Percentiles rank a stretch among this genome's conserved stretches.
phyloP scores from a whole-genome alignment of 2,329 filamentous ascomycete genomes.

The Colletotrichum costaricense region DNA sequence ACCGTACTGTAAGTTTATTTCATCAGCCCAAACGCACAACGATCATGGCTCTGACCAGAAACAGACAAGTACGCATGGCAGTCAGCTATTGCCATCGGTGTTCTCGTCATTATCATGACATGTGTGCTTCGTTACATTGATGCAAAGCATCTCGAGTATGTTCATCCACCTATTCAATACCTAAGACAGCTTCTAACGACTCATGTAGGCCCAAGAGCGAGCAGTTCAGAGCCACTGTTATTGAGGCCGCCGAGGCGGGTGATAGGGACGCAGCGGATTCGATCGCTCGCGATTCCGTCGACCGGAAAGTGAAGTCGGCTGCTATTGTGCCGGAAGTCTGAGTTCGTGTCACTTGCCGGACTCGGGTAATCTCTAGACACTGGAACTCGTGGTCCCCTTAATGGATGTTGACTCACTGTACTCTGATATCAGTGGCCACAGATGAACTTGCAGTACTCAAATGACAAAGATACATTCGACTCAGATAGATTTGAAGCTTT shows the following conservation, averaged over 20 bases:
- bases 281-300: not conserved
- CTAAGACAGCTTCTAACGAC: not conserved
- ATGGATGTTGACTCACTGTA: not conserved
- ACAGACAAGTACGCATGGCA: slow-evolving; percentile 60
- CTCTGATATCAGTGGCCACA: too few species aligned
- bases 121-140: slow-evolving; percentile 56
- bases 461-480: not conserved
- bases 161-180: not conserved
- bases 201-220: slow-evolving; percentile 17
- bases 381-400: not conserved
- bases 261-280: slow-evolving; percentile 1
- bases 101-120: slow-evolving; percentile 58
- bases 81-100: slow-evolving; percentile 55
- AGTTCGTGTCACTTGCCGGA: not conserved
- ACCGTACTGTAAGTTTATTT: slow-evolving; percentile 53
- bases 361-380: not conserved
- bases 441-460: too few species aligned
- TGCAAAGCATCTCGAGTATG: slow-evolving; percentile 48
- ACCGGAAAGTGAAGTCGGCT: slow-evolving; percentile 18
- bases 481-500: not conserved
- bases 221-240: not conserved
- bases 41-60: not conserved
- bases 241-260: slow-evolving; percentile 1
- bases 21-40: not conserved
- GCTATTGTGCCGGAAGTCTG: slow-evolving; percentile 21